Conservation (phyloP, 805 yeast genomes). For the Sporopachydermia lactativora region DNA sequence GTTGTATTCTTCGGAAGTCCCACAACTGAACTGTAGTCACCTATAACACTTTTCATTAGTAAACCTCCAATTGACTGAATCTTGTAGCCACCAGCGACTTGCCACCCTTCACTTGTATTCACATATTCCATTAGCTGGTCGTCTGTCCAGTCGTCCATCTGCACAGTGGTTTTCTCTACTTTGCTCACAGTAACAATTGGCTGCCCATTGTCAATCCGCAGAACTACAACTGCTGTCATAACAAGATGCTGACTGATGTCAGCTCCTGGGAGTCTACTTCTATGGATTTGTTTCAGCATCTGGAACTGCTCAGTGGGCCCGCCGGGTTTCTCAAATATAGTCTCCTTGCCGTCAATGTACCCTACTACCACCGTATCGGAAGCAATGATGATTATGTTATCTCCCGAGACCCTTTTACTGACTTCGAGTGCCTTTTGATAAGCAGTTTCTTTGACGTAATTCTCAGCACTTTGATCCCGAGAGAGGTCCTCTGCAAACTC, state of each 20-base stretch:
- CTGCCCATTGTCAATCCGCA: constrained; percentile 5
- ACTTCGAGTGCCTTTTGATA: constrained; percentile 53
- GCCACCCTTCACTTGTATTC: constrained; percentile 53
- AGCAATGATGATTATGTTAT: constrained; percentile 22
- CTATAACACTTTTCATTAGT: constrained; percentile 47
- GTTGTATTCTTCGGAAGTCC: constrained; percentile 69
- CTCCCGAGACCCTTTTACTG: constrained; percentile 24
- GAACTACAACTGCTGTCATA: constrained; percentile 1
- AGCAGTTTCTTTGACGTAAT: constrained; percentile 63
- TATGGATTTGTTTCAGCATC: constrained; percentile 24
- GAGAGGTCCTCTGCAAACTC: constrained; percentile 64
- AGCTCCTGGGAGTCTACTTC: background rate
- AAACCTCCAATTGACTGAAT: constrained; percentile 64
- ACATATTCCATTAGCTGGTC: constrained; percentile 51
- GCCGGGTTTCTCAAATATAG: constrained; percentile 73
- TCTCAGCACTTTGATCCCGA: constrained; percentile 25
- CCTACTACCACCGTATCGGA: constrained; percentile 68
- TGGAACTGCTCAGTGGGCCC: constrained; percentile 33
- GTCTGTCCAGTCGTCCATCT: constrained; percentile 34
- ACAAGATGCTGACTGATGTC: background rate
- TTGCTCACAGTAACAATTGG: constrained; percentile 12
- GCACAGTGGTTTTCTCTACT: constrained; percentile 27
- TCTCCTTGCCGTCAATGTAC: constrained; percentile 31
- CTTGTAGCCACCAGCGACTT: constrained; percentile 88
- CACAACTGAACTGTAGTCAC: constrained; percentile 78